Percentiles rank a stretch among this genome's conserved stretches.
Conservation (phyloP, 345 rosid genomes). For the Passiflora organensis region DNA sequence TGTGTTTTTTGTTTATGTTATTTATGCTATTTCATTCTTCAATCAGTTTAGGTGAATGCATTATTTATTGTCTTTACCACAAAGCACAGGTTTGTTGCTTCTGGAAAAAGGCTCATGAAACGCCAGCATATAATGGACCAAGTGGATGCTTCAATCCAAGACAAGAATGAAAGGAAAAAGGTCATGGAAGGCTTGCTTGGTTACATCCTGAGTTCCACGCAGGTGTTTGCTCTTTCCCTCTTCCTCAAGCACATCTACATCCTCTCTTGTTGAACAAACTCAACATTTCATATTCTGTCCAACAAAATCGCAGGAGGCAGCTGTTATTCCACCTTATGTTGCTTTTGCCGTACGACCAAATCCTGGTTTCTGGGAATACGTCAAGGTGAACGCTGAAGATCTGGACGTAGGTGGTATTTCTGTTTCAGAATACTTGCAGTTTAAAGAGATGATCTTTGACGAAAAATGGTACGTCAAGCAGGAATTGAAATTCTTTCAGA, state of each 20-base stretch:
- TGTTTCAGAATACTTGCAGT: constrained; percentile 56
- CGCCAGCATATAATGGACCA: constrained; percentile 56
- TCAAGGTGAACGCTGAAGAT: constrained; percentile 61
- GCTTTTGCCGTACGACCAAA: constrained; percentile 78
- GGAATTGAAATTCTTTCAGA: too few relatives aligned
- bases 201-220: constrained; percentile 63
- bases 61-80: too few relatives aligned
- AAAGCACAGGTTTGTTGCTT: constrained; percentile 41
- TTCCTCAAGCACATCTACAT: background rate
- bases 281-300: background rate
- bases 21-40: too few relatives aligned
- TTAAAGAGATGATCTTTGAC: constrained; percentile 73
- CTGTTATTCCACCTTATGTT: constrained; percentile 70
- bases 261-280: background rate
- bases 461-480: constrained; percentile 49
- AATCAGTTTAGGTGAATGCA: too few relatives aligned
- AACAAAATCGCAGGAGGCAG: constrained; percentile 62
- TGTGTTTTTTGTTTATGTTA: constrained; percentile 6
- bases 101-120: constrained; percentile 67
- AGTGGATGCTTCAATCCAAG: constrained; percentile 56
- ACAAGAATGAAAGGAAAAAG: constrained; percentile 47
- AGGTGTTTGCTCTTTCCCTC: constrained; percentile 22
- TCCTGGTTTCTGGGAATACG: constrained; percentile 89
- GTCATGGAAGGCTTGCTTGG: constrained; percentile 75
- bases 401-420: constrained; percentile 54